Evolutionary conservation across 164 flowering plant species (phyloP).

Genomic region (Umbilicus rupestris): DNA sequence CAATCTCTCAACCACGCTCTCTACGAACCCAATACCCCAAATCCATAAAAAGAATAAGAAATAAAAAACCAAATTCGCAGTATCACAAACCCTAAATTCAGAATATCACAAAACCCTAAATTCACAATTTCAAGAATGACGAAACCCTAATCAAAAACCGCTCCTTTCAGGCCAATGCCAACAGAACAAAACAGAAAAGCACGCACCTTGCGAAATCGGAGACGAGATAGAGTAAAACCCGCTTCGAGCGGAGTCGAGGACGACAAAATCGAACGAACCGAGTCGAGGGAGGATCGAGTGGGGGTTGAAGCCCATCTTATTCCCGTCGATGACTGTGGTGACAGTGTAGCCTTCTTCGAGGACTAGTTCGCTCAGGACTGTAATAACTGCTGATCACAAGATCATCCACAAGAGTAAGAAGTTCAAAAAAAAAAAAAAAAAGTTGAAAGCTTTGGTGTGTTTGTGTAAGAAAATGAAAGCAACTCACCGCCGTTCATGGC

Average conservation of each 20-base stretch:
- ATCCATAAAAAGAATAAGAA: too few species aligned
- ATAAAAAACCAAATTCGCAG: neutral
- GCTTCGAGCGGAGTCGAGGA: slow-evolving; percentile 56
- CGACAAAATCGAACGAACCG: slow-evolving; percentile 33
- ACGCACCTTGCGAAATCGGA: slow-evolving; percentile 39
- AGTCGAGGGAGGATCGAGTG: slow-evolving; percentile 27
- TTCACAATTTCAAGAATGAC: neutral
- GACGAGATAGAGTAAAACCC: slow-evolving; percentile 40
- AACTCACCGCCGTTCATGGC: neutral
- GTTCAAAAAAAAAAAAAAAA: too few species aligned
- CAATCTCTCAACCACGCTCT: slow-evolving; percentile 27
- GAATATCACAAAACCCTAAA: neutral
- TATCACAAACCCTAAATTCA: neutral
- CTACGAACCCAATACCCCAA: slow-evolving; percentile 21
- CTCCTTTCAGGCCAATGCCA: neutral
- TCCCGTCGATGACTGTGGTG: slow-evolving; percentile 49
- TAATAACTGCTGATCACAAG: neutral
- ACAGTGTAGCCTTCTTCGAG: slow-evolving; percentile 67
- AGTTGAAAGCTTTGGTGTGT: neutral
- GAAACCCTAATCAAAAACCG: neutral
- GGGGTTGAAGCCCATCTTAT: slow-evolving; percentile 47
- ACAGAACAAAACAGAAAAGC: neutral
- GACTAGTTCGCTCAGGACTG: slow-evolving; percentile 23
- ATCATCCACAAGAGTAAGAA: too few species aligned
- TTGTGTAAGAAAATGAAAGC: neutral